Percentiles rank a stretch among this genome's conserved stretches.
phyloP scores from a whole-genome alignment of 2,329 filamentous ascomycete genomes.

The Sporothrix schenckii region DNA sequence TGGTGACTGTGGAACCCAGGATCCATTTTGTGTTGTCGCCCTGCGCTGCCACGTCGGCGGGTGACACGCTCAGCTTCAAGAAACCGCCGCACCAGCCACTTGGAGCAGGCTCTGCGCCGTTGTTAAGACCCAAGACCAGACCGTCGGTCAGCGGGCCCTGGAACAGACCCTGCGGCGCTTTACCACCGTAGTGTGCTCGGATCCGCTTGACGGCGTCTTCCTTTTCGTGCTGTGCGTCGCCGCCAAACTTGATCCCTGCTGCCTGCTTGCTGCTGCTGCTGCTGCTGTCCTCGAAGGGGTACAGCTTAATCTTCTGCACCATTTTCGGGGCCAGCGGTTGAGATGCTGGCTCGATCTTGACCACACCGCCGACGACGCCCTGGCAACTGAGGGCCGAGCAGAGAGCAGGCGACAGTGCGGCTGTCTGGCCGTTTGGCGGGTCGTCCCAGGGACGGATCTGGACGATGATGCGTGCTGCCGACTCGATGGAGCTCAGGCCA shows the following conservation, averaged over 20 bases:
- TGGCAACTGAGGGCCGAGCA: constrained; percentile 72
- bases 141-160: constrained; percentile 89
- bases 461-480: constrained; percentile 72
- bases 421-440: constrained; percentile 78
- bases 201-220: constrained; percentile 76
- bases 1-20: constrained; percentile 70
- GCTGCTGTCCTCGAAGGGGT: constrained; percentile 68
- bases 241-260: constrained; percentile 78
- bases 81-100: constrained; percentile 78
- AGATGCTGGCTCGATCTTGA: constrained; percentile 83
- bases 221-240: constrained; percentile 79
- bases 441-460: constrained; percentile 79
- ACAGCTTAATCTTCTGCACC: constrained; percentile 68
- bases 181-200: constrained; percentile 68
- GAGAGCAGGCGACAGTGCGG: constrained; percentile 75
- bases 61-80: constrained; percentile 66
- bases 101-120: constrained; percentile 50
- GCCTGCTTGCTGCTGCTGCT: constrained; percentile 54
- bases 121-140: constrained; percentile 67
- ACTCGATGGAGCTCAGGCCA: constrained; percentile 47
- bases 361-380: constrained; percentile 79
- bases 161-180: constrained; percentile 64
- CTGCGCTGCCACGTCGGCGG: constrained; percentile 34
- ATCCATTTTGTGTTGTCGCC: constrained; percentile 67
- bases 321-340: constrained; percentile 62